These are phyloP conservation scores for Silene noctiflora DNA, from an alignment of 179 eudicot species.

Conservation along the genomic window DNA sequence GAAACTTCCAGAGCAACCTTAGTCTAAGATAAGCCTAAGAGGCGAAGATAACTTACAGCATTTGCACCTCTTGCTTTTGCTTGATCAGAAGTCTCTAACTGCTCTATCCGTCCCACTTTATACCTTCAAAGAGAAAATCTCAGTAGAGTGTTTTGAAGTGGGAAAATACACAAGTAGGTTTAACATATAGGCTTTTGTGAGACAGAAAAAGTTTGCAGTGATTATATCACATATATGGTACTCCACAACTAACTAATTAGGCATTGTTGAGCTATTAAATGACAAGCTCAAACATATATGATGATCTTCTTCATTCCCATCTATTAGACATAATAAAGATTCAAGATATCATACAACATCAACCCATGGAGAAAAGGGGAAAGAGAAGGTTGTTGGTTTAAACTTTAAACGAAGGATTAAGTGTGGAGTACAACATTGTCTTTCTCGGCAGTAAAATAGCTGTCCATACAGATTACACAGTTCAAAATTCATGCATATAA, in stretches of 20 bases:
- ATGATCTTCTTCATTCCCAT: not conserved
- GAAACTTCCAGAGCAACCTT: slow-evolving; percentile 7
- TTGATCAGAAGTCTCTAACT: slow-evolving; percentile 88
- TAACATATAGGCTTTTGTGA: not conserved
- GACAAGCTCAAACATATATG: not conserved
- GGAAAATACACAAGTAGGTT: not conserved
- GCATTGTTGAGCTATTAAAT: not conserved
- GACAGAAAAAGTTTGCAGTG: not conserved
- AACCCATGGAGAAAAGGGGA: not conserved
- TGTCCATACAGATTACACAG: not conserved
- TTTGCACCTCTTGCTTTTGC: slow-evolving; percentile 82
- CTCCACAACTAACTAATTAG: not conserved
- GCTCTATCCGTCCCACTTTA: slow-evolving; percentile 96
- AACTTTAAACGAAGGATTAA: not conserved
- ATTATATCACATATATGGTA: not conserved
- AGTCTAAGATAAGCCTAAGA: slow-evolving; percentile 5
- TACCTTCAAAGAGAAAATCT: slow-evolving; percentile 51
- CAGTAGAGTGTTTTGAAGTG: not conserved
- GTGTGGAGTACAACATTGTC: not conserved
- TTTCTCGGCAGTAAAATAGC: not conserved
- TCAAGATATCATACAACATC: not conserved
- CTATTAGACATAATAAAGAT: not conserved
- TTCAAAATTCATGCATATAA: not conserved
- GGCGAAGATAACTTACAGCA: slow-evolving; percentile 60
- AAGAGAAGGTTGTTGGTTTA: not conserved